Evolutionary conservation across 78 protist species (phyloP), one percentile per base, ranked within the genome.

Genomic region (Chrysochromulina tobinii): DNA sequence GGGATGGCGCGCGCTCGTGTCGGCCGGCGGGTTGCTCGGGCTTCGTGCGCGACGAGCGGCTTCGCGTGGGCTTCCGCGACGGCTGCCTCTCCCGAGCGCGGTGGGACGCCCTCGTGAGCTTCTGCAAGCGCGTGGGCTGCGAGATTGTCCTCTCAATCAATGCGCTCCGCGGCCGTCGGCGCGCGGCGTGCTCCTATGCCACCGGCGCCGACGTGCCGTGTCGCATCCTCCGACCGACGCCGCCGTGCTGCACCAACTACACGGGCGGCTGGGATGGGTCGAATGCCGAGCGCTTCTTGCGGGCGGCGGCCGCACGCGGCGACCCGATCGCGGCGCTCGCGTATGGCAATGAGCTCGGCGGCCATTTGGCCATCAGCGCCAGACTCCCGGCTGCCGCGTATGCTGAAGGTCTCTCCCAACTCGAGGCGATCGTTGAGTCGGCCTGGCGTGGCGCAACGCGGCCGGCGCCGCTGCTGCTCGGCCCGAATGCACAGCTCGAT

Each of bases 171-270:
- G 64, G 64, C 64, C 64, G 64, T 7, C 64, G 64, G 64, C 64
- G 64, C 12, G 64, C 7, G 64, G 64, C 64, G 64, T 59, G 64
- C 64, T 6, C 14, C 27, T 7, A 9, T 20, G 72, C 15, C 23
- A 59, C 64, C 64, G 12, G 12, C 12, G 38, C 38, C 38, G 38
- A 38, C 38, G 38, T 38, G 38, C 38, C 38, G 38, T 59, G 64
- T 12, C 64, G 64, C 64, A 59, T 7, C 64, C 23, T 12, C 23
- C 64, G 64, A 12, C 64, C 64, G 64, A 59, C 64, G 64, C 64
- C 64, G 27, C 54, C 58, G 25, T 75, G 83, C 83, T 75, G 83
- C 83, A 50, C 83, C 83, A 8, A 6, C 51, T 75, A 75, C 83
- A 1, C 25, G 38, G 83, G 58, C 51, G 59, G 23, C 23, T 75